These are phyloP conservation scores for Nemania bipapillata DNA, from an alignment of 2,329 filamentous ascomycete species.

Conservation along the genomic window DNA sequence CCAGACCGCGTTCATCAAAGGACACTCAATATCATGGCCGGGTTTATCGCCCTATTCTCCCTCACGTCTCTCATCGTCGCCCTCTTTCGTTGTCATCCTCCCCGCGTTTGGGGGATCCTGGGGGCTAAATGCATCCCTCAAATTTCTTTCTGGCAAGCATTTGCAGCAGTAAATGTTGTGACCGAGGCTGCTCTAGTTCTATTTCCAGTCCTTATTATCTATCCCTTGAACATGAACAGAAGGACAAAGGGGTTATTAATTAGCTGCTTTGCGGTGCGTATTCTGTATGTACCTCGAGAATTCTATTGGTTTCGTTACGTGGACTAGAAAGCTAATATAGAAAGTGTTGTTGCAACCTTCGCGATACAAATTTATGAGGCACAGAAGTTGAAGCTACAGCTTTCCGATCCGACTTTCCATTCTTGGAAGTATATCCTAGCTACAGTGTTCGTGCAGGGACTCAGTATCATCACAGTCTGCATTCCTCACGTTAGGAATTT, in stretches of 20 bases:
- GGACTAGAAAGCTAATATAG: constrained; percentile 11
- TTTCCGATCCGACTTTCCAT: constrained; percentile 31
- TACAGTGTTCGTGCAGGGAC: constrained; percentile 34
- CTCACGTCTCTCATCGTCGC: constrained; percentile 31
- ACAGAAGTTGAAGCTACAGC: constrained; percentile 24
- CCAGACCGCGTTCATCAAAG: constrained; percentile 24
- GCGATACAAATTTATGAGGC: constrained; percentile 32
- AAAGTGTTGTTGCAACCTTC: constrained; percentile 25
- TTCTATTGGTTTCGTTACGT: not conserved
- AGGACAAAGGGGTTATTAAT: constrained; percentile 30
- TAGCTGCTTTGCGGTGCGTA: constrained; percentile 33
- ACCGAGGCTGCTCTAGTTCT: constrained; percentile 31
- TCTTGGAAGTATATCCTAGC: constrained; percentile 33
- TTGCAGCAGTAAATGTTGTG: constrained; percentile 31
- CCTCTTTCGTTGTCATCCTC: constrained; percentile 30
- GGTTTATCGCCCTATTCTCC: constrained; percentile 25
- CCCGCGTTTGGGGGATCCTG: constrained; percentile 32
- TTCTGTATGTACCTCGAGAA: constrained; percentile 27
- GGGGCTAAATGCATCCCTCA: constrained; percentile 35
- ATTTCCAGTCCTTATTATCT: constrained; percentile 31
- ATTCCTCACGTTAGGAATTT: constrained; percentile 40
- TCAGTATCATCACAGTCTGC: constrained; percentile 40
- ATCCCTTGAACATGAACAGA: constrained; percentile 19
- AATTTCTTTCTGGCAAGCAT: constrained; percentile 37
- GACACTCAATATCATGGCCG: constrained; percentile 18